Percentiles rank a stretch among this genome's conserved stretches.
These are phyloP conservation scores for Blastobotrys terrestris DNA, from an alignment of 805 yeast species.

Conservation along the genomic window DNA sequence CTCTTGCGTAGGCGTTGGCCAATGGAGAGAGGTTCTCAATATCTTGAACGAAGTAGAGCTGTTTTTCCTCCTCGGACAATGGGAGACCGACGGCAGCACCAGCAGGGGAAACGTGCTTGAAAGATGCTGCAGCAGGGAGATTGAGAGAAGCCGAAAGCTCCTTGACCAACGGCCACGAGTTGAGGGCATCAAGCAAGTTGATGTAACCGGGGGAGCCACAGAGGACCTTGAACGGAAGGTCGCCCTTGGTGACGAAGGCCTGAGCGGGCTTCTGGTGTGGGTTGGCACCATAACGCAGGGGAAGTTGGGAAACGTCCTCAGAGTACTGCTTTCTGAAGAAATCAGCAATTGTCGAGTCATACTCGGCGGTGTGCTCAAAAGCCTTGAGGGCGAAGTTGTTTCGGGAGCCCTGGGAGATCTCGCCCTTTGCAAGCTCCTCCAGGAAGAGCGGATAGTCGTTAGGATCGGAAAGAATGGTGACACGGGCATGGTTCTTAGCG, in stretches of 20 bases:
- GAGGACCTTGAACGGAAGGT: constrained; percentile 88
- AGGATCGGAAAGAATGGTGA: constrained; percentile 92
- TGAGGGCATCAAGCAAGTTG: constrained; percentile 91
- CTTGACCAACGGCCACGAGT: constrained; percentile 98
- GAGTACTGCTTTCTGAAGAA: constrained; percentile 96
- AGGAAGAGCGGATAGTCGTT: constrained; percentile 83
- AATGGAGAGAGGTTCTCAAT: constrained; percentile 93
- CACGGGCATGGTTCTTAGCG: constrained; percentile 96
- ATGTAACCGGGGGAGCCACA: constrained; percentile 97
- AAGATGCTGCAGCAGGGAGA: constrained; percentile 97
- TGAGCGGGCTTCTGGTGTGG: constrained; percentile 99
- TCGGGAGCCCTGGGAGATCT: constrained; percentile 64
- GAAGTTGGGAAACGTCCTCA: constrained; percentile 82
- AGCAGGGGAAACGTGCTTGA: constrained; percentile 98
- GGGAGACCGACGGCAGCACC: constrained; percentile 98
- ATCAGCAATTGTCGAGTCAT: constrained; percentile 92
- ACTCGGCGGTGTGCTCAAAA: constrained; percentile 97
- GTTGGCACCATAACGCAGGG: constrained; percentile 96
- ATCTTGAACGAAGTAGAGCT: constrained; percentile 90
- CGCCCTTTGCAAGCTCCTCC: constrained; percentile 70
- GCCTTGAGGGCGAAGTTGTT: constrained; percentile 91
- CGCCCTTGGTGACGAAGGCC: constrained; percentile 82
- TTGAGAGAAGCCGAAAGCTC: constrained; percentile 91
- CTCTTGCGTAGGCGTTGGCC: constrained; percentile 98
- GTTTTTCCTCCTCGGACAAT: constrained; percentile 82